Evolutionary conservation across 2,329 filamentous ascomycete species (phyloP).

Genomic region (Harringtonia aguacate): DNA sequence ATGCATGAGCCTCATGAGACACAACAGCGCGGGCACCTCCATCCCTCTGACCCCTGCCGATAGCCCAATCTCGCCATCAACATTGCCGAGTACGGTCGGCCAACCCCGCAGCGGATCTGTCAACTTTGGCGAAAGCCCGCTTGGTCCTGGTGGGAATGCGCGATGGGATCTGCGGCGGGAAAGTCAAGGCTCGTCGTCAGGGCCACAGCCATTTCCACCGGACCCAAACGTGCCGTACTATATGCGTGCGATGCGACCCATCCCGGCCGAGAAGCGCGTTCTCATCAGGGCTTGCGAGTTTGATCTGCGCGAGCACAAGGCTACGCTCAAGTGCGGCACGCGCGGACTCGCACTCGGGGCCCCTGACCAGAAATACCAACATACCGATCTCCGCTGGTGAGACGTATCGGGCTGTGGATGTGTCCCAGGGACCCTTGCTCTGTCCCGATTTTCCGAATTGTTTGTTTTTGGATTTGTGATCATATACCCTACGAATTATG

Average conservation of each 20-base stretch:
- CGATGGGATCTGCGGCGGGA: conserved; percentile 23
- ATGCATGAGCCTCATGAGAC: conserved; percentile 3
- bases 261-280: conserved; percentile 43
- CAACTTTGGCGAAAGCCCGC: conserved; percentile 23
- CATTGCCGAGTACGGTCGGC: conserved; percentile 7
- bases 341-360: conserved; percentile 35
- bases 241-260: conserved; percentile 12
- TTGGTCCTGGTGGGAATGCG: conserved; percentile 34
- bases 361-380: conserved; percentile 36
- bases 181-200: conserved; percentile 3
- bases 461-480: too few relatives aligned
- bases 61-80: conserved; percentile 10
- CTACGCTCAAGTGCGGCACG: conserved; percentile 42
- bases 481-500: too few relatives aligned
- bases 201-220: neutral
- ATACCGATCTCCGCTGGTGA: too few relatives aligned
- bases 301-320: conserved; percentile 39
- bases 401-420: too few relatives aligned
- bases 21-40: neutral
- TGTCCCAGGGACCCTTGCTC: too few relatives aligned
- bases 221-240: conserved; percentile 5
- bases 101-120: conserved; percentile 16
- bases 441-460: too few relatives aligned
- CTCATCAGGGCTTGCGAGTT: conserved; percentile 48
- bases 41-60: conserved; percentile 16